A percentile compares a stretch with the other conserved stretches of the same genome.
Conservation (phyloP, 2,329 filamentous ascomycete species). For the Ophiostoma novo-ulmi region DNA sequence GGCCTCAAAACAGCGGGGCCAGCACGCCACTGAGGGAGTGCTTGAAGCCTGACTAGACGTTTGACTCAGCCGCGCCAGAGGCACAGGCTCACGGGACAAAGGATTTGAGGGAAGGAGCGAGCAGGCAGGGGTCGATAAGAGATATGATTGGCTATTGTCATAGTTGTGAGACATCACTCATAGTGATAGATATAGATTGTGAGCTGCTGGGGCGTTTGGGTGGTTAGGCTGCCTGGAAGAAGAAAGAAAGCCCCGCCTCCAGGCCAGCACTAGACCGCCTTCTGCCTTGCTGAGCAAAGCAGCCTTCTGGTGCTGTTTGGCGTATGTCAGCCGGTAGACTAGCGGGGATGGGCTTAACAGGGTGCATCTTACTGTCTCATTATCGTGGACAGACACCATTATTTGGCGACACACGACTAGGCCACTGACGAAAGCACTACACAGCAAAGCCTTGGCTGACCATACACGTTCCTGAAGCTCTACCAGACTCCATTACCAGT, state of each 20-base stretch:
- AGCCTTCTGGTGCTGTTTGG: background rate
- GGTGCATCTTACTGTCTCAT: constrained; percentile 6
- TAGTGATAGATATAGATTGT: background rate
- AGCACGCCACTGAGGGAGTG: background rate
- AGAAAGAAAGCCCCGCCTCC: background rate
- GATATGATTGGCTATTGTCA: background rate
- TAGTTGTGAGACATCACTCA: background rate
- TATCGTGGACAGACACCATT: background rate
- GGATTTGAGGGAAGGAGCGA: constrained; percentile 1
- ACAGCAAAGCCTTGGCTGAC: background rate
- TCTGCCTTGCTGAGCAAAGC: constrained; percentile 11
- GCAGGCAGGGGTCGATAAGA: background rate
- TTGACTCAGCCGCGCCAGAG: constrained; percentile 14
- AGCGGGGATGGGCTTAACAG: constrained; percentile 1
- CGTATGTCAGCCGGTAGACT: background rate
- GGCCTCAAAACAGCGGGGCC: constrained; percentile 12
- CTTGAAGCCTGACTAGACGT: background rate
- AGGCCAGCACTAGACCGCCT: background rate
- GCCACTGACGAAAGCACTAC: background rate
- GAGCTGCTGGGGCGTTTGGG: background rate
- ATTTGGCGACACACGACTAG: background rate
- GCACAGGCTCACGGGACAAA: background rate
- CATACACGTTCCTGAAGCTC: constrained; percentile 1
- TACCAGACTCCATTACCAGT: background rate
- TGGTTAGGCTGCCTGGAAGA: background rate